Base-by-base conservation (phyloP, 495 filamentous ascomycete species). In the Pyrenopolyporus hunteri region DNA sequence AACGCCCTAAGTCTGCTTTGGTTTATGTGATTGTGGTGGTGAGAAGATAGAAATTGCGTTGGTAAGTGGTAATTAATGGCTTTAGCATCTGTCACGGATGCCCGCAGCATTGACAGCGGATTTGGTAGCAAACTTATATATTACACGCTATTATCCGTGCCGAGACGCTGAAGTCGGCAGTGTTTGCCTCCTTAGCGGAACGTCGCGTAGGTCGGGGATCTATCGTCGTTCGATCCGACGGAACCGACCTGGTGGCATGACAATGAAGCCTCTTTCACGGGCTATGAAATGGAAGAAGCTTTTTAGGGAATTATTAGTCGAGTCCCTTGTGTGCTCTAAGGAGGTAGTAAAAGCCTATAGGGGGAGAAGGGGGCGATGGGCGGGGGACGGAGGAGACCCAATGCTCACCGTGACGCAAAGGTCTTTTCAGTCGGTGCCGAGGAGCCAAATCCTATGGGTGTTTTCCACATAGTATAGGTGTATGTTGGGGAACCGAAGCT, bases 191-290 rank as follows among this genome's bases (percentile, higher is more conserved):
- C 11, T 37, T 10, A 36, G 26, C 25, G 35, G 48, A 35, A 53
- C 14, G 16, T 55, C 33, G 20, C 51, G 28, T 13, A 22, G 44
- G 55, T 42, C 50, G 49, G 36, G 33, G 25, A 8, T 46, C 47
- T 31, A 48, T 46, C 17, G 16, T 59, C 44, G 29, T 56, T 52
- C 37, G 36, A 59, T 29, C 45, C 39, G 45, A 23, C 4, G 16
- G 43, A 40, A 37, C 56, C 37, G 50, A 29, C 31, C 14, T 39
- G 8, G 36, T 64, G 29, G 52, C 33, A n/a, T 43, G 19, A 23
- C 14, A 64, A 57, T 52, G 52, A 57, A 64, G 54, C 53, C 33
- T 9, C 31, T 37, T 40, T 37, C 26, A 40, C 33, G 53, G 28
- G 14, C 9, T 11, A 42, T n/a, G 22, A 29, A 26, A 52, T 22